Base-by-base conservation (phyloP, 225 moss, liverwort and hornwort species). In the Sphagnum tenellum region DNA sequence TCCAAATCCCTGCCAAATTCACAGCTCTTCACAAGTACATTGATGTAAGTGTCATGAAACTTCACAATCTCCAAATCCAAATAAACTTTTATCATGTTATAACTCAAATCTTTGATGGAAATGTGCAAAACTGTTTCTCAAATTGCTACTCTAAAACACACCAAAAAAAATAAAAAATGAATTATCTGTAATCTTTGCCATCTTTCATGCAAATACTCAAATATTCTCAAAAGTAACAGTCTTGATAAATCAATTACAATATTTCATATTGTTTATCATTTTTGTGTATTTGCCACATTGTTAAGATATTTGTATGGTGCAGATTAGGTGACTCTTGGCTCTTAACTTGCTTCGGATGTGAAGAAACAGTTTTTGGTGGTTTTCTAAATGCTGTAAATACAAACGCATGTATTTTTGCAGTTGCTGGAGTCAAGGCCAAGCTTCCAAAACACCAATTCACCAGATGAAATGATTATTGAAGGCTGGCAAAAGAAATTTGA, bases 401-500 rank as follows among this genome's bases (percentile, higher is more conserved):
- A 45, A 12, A 45, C 3, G 2, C 11, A n/a, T 45, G 11, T 46
- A 0, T 62, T 7, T 72, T n/a, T 45, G 55, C 61, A 92, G 92
- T 59, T 78, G 11, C 52, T 95, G 59, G 88, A 92, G 56, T 71
- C 78, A 1, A 77, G 92, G 4, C 81, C 89, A 0, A 95, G 95
- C 68, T 95, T 95, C 69, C 84, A 88, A 71, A 86, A 81, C 48
- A 82, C 89, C 0, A 89, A 96, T 64, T 79, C 86, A 4, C 78
- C 89, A 0, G 89, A 92, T 8, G 76, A 89, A 0, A 76, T 92
- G 92, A 92, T 92, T 8, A 64, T 92, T 46, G 11, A 88, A 69
- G 95, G 95, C 2, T 96, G 95, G 95, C 75, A 78, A 77, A 96
- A 90, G 67, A 96, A 96, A 56, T 89, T 92, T 44, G 44, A 62